Conservation (phyloP, 2,329 filamentous ascomycete genomes). For the Cephalotrichum gorgonifer region DNA sequence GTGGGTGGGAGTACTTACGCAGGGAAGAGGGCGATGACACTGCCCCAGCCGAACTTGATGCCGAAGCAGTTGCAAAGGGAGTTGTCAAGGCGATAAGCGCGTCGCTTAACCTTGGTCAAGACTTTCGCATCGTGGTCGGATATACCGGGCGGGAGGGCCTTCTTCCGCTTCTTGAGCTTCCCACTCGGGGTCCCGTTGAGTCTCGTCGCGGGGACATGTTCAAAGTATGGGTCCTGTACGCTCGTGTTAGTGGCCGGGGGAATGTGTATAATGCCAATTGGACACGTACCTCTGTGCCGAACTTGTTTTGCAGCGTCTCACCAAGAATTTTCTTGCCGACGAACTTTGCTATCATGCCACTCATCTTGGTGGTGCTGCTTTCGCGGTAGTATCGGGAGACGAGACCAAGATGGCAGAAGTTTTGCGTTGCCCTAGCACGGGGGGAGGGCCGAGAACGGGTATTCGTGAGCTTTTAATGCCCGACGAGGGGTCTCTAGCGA, state of each 20-base stretch:
- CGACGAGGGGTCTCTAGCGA: not conserved
- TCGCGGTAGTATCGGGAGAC: not conserved
- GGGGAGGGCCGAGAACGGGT: not conserved
- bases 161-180: conserved; percentile 75
- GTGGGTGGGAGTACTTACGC: conserved; percentile 42
- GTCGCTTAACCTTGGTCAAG: conserved; percentile 75
- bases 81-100: conserved; percentile 80
- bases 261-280: not conserved
- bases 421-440: not conserved
- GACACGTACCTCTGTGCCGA: conserved; percentile 40
- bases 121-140: conserved; percentile 73
- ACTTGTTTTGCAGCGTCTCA: conserved; percentile 46
- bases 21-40: conserved; percentile 75
- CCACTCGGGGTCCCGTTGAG: conserved; percentile 53
- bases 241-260: not conserved
- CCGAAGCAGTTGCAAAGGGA: conserved; percentile 72
- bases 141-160: conserved; percentile 73
- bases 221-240: conserved; percentile 77
- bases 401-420: not conserved
- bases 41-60: conserved; percentile 80
- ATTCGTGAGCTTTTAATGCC: not conserved
- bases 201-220: conserved; percentile 65
- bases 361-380: conserved; percentile 27
- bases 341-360: conserved; percentile 40
- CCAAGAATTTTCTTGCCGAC: conserved; percentile 47